Percentiles rank a stretch among this genome's conserved stretches.
These are phyloP conservation scores for Trichoderma sp. DNA, from an alignment of 2,329 filamentous ascomycete genomes.

Conservation along the genomic window DNA sequence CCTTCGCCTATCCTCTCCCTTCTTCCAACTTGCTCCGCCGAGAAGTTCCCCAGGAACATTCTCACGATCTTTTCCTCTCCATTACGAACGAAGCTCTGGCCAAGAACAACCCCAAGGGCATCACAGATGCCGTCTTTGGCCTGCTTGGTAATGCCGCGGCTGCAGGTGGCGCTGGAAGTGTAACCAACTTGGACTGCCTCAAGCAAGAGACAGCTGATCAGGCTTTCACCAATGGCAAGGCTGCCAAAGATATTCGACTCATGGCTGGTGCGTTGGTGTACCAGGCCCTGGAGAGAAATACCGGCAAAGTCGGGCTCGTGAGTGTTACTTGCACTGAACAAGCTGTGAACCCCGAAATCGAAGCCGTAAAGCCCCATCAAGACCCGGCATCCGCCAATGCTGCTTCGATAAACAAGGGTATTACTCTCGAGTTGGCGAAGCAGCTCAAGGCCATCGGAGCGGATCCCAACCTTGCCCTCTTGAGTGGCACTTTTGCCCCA, in stretches of 20 bases:
- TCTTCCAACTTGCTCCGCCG: neutral
- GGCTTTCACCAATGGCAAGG: neutral
- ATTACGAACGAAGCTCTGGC: neutral
- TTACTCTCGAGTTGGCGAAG: conserved; percentile 5
- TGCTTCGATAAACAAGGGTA: neutral
- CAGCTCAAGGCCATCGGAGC: neutral
- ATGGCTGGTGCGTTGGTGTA: conserved; percentile 5
- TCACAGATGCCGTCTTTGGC: neutral
- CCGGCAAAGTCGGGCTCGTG: neutral
- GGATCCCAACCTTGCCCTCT: neutral
- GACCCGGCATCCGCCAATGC: neutral
- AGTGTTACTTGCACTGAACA: neutral
- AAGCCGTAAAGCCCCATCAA: conserved; percentile 1
- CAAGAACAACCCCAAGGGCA: neutral
- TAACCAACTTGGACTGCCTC: neutral
- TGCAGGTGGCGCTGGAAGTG: neutral
- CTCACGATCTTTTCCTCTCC: neutral
- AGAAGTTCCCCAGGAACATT: neutral
- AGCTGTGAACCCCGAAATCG: neutral
- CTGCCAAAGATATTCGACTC: neutral
- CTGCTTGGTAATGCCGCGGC: neutral
- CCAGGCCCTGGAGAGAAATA: neutral
- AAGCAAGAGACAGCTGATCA: conserved; percentile 3
- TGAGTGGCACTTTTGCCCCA: conserved; percentile 1
- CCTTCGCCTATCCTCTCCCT: neutral